Evolutionary conservation across 2,329 filamentous ascomycete species (phyloP), one percentile per base, ranked within the genome.

Genomic region (Fusarium zealandicum): DNA sequence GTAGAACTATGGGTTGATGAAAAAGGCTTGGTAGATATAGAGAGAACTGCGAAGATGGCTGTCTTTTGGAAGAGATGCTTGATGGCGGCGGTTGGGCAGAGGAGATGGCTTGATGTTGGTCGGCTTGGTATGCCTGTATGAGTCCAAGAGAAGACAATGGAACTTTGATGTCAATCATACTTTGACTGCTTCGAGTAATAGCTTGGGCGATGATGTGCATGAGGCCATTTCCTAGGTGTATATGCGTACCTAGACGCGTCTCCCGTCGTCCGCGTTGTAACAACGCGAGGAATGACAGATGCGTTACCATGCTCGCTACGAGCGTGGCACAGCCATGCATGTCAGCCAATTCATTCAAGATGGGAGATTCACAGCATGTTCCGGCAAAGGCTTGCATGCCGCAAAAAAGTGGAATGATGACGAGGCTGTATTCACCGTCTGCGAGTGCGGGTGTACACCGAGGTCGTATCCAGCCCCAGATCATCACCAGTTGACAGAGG

Each of bases 91-190:
- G 20, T 30, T 33, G 40, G 40, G 40, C 28, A 43, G 27, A 30
- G 39, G 39, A 18, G 1, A 32, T 31, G 41, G 41, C 6, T 44
- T 44, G 32, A 37, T 16, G 20, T 25, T 22, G 16, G 28, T 45
- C 22, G 22, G 42, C 35, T 32, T 36, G 18, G 13, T 32, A 36
- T 45, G 25, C 22, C 16, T 45, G 42, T 45, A 45, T 13, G 32
- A 45, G 32, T 45, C 30, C 12, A 22, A 44, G n/a, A 45, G 42
- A 37, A 43, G 20, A 18, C 18, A 45, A 45, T 45, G 31, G 31
- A 45, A 45, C 27, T 45, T 45, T 27, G n/a, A 14, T 36, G 20
- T 35, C 35, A 14, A 44, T 44, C 14, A 35, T 9, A 8, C 22
- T 6, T 25, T 25, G 6, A 25, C 9, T 8, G 8, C 22, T 8